These are phyloP conservation scores for Crithidia brevicula DNA, from an alignment of 208 protist species.

Conservation along the genomic window DNA sequence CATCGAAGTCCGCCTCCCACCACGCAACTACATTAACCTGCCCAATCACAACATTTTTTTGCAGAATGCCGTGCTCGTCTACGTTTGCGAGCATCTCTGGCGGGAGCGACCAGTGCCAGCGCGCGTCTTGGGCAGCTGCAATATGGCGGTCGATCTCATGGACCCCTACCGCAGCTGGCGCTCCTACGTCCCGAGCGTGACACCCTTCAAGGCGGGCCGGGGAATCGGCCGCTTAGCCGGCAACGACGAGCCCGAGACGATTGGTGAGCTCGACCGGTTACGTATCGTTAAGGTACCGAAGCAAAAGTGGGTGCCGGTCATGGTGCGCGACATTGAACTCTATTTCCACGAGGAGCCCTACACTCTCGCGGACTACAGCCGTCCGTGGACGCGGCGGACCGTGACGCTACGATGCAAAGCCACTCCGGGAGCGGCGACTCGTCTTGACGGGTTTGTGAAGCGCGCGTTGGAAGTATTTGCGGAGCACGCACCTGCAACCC, in stretches of 20 bases:
- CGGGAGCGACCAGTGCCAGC: neutral
- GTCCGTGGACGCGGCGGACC: slow-evolving; percentile 5
- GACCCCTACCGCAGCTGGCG: slow-evolving; percentile 29
- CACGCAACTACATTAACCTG: neutral
- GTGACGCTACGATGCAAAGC: slow-evolving; percentile 20
- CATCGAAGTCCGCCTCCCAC: slow-evolving; percentile 19
- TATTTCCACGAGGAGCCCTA: slow-evolving; percentile 2
- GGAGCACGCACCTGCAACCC: slow-evolving; percentile 8
- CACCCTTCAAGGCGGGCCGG: slow-evolving; percentile 1
- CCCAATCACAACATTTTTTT: slow-evolving; percentile 23
- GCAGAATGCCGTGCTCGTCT: slow-evolving; percentile 25
- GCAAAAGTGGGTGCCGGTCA: slow-evolving; percentile 1
- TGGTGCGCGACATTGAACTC: slow-evolving; percentile 8
- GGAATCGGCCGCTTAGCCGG: neutral
- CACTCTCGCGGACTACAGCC: neutral
- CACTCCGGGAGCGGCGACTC: neutral
- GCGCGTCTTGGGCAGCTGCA: too few relatives aligned
- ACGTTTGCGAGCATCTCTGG: slow-evolving; percentile 22
- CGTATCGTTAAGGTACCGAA: slow-evolving; percentile 4
- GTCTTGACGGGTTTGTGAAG: slow-evolving; percentile 21
- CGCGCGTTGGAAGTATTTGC: slow-evolving; percentile 30
- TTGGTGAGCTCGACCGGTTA: slow-evolving; percentile 9
- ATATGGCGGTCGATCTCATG: neutral
- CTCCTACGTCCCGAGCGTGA: neutral
- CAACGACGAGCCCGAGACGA: neutral